phyloP scores from a whole-genome alignment of 1,284 basidiomycete genomes.

The Rhizoctonia solani region DNA sequence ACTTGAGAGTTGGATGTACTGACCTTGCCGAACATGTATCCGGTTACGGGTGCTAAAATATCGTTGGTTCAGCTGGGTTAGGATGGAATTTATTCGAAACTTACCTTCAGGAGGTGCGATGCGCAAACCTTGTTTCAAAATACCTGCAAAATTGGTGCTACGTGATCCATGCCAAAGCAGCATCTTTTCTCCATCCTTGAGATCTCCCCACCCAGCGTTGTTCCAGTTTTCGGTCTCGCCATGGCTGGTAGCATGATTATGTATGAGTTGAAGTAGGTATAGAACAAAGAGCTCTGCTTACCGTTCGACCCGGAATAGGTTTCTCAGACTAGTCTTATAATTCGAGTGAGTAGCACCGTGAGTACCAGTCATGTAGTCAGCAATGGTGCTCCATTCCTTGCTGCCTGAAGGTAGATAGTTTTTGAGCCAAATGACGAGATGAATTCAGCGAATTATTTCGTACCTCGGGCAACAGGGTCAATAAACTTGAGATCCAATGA shows the following conservation, averaged over 20 bases:
- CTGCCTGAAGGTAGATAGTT: slow-evolving; percentile 39
- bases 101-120: slow-evolving; percentile 65
- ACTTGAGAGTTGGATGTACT: not conserved
- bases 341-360: slow-evolving; percentile 35
- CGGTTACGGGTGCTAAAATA: slow-evolving; percentile 41
- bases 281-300: not conserved
- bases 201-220: slow-evolving; percentile 52
- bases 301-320: slow-evolving; percentile 29
- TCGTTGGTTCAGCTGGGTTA: not conserved
- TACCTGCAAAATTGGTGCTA: slow-evolving; percentile 66
- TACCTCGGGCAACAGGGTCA: slow-evolving; percentile 51
- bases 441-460: not conserved
- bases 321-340: slow-evolving; percentile 11
- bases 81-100: not conserved
- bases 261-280: not conserved
- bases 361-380: slow-evolving; percentile 55
- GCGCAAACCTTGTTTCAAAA: slow-evolving; percentile 65
- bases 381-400: slow-evolving; percentile 57
- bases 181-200: slow-evolving; percentile 58
- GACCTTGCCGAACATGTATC: slow-evolving; percentile 58
- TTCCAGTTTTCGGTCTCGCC: slow-evolving; percentile 59
- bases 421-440: not conserved
- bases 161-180: slow-evolving; percentile 70
- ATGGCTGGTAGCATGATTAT: slow-evolving; percentile 42
- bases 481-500: slow-evolving; percentile 59